Percentiles rank a stretch among this genome's conserved stretches.
Conservation (phyloP, 805 yeast species). For the Lachancea kluyveri region DNA sequence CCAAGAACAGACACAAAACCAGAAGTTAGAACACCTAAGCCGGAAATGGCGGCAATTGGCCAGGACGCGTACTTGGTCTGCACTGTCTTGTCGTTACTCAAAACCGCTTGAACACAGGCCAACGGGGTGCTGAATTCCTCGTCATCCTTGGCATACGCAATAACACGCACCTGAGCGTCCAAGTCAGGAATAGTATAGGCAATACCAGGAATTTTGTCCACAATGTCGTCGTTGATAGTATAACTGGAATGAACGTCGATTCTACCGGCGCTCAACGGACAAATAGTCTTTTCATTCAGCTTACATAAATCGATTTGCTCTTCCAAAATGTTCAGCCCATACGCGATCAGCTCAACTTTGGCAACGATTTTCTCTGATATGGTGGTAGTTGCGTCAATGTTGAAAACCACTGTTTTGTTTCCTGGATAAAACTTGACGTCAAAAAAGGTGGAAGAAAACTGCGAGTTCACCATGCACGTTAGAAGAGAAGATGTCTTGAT, state of each 20-base stretch:
- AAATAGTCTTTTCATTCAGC: constrained; percentile 48
- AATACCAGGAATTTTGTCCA: constrained; percentile 62
- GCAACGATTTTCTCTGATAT: constrained; percentile 69
- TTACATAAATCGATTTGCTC: constrained; percentile 59
- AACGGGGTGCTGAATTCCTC: constrained; percentile 40
- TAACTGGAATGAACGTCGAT: constrained; percentile 59
- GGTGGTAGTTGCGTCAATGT: constrained; percentile 72
- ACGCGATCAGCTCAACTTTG: constrained; percentile 59
- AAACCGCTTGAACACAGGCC: constrained; percentile 88
- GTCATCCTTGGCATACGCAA: constrained; percentile 48
- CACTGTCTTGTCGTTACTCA: constrained; percentile 88
- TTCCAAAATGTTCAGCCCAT: constrained; percentile 65
- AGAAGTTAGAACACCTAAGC: constrained; percentile 80
- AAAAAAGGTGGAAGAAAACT: constrained; percentile 76
- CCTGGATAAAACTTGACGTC: constrained; percentile 68
- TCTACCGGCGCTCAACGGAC: constrained; percentile 88
- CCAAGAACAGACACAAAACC: constrained; percentile 85
- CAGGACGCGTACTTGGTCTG: constrained; percentile 88
- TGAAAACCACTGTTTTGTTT: constrained; percentile 55
- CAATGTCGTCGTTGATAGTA: constrained; percentile 35
- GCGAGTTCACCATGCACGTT: constrained; percentile 89
- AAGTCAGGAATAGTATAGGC: constrained; percentile 91
- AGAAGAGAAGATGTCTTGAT: constrained; percentile 62
- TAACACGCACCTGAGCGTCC: constrained; percentile 83
- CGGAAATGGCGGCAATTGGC: constrained; percentile 92